Conservation (phyloP, 139 green algal genomes). For the Mesotaenium endlicherianum region DNA sequence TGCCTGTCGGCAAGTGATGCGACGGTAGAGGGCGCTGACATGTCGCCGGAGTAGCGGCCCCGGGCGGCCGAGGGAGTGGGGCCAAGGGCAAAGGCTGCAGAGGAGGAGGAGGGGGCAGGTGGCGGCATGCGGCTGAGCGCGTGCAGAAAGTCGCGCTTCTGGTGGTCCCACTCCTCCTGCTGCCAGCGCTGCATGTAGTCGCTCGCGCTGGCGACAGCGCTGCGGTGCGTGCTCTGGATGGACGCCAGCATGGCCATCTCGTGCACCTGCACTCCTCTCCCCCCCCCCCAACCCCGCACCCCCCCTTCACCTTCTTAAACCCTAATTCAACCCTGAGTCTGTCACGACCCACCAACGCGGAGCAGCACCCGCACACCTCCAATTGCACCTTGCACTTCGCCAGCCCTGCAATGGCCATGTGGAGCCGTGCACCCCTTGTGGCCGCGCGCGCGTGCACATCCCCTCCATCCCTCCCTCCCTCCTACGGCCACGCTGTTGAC, state of each 20-base stretch:
- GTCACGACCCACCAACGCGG: too few species aligned
- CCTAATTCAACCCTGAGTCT: too few species aligned
- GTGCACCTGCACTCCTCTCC: constrained; percentile 18
- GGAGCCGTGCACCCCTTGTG: too few species aligned
- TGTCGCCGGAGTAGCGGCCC: background rate
- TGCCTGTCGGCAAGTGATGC: background rate
- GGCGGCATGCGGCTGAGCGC: constrained; percentile 1
- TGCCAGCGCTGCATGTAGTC: constrained; percentile 34
- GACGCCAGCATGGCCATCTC: constrained; percentile 33
- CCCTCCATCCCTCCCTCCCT: too few species aligned
- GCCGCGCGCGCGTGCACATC: too few species aligned
- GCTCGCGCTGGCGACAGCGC: background rate
- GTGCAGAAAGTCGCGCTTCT: constrained; percentile 41
- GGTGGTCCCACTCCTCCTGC: constrained; percentile 36
- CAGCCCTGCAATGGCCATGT: too few species aligned
- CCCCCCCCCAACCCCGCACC: too few species aligned
- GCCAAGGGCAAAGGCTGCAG: background rate
- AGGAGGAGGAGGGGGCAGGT: background rate
- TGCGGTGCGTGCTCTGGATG: constrained; percentile 28
- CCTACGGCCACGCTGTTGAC: too few species aligned
- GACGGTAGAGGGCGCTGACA: background rate
- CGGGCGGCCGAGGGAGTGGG: background rate
- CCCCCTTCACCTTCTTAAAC: too few species aligned
- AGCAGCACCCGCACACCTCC: background rate
- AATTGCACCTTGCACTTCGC: too few species aligned